Evolutionary conservation across 2,329 filamentous ascomycete genomes (phyloP).

Genomic region (Stagonosporopsis chrysanthemi): DNA sequence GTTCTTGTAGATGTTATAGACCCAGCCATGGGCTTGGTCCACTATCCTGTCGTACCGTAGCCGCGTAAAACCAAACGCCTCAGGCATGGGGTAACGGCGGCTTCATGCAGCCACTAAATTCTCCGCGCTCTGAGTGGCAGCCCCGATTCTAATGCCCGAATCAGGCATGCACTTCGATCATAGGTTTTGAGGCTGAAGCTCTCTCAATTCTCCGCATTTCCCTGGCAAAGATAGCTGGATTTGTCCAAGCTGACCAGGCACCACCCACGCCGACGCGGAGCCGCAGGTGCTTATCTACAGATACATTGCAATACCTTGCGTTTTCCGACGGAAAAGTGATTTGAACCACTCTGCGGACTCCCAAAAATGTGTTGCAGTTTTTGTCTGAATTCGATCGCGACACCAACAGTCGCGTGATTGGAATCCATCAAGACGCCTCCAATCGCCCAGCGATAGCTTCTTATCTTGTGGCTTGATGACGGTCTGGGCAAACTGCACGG

Average conservation of each 20-base stretch:
- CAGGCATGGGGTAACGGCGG: constrained; percentile 3
- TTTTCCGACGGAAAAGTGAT: constrained; percentile 5
- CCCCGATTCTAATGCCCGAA: constrained; percentile 1
- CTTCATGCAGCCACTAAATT: constrained; percentile 5
- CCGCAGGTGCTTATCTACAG: constrained; percentile 4
- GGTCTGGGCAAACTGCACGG: constrained; percentile 3
- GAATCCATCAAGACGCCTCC: not conserved
- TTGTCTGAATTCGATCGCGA: not conserved
- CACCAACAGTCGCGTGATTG: not conserved
- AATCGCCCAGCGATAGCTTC: not conserved
- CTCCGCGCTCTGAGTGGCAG: constrained; percentile 3
- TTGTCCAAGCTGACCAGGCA: constrained; percentile 2
- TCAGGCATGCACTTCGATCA: constrained; percentile 3
- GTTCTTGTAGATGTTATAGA: not conserved
- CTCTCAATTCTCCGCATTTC: not conserved
- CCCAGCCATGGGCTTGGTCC: not conserved
- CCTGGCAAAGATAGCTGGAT: constrained; percentile 12
- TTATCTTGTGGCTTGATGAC: constrained; percentile 5
- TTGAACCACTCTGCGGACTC: not conserved
- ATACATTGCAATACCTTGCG: not conserved
- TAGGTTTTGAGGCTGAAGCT: not conserved
- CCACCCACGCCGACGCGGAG: not conserved
- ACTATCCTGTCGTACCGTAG: not conserved
- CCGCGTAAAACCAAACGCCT: not conserved
- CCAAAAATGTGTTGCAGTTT: too few relatives aligned